These are phyloP conservation scores for Aspergillus ruber DNA, from an alignment of 2,329 filamentous ascomycete species.

Conservation along the genomic window DNA sequence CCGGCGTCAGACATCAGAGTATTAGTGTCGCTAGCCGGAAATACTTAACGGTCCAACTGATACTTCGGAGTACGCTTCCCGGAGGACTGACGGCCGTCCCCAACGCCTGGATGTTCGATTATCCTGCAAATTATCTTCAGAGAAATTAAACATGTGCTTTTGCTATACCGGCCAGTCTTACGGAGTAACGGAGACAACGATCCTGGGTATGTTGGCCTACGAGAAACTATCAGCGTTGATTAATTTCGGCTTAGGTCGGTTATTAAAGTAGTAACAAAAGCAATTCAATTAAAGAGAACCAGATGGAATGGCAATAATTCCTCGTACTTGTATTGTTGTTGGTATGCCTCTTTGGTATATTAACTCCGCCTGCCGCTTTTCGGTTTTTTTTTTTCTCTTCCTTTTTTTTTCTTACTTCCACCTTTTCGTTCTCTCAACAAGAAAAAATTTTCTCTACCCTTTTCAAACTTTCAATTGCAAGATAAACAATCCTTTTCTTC, in stretches of 20 bases:
- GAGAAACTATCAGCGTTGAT: background rate
- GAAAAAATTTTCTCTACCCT: conserved; percentile 5
- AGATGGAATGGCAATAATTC: background rate
- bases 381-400: conserved; percentile 1
- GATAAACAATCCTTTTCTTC: background rate
- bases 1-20: no score
- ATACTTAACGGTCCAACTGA: no score
- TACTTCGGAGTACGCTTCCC: no score
- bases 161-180: background rate
- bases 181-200: background rate
- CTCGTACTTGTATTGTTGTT: background rate
- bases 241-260: background rate
- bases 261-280: background rate
- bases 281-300: background rate
- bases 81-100: no score
- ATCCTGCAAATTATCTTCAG: no score
- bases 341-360: no score
- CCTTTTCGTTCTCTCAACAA: background rate
- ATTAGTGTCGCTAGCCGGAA: no score
- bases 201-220: background rate
- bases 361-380: conserved; percentile 1
- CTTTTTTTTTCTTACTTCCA: conserved; percentile 3
- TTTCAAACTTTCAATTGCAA: background rate
- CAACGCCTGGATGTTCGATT: no score
- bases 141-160: no score